Conservation (phyloP, 225 moss, liverwort and hornwort genomes). For the Lunularia cruciata region DNA sequence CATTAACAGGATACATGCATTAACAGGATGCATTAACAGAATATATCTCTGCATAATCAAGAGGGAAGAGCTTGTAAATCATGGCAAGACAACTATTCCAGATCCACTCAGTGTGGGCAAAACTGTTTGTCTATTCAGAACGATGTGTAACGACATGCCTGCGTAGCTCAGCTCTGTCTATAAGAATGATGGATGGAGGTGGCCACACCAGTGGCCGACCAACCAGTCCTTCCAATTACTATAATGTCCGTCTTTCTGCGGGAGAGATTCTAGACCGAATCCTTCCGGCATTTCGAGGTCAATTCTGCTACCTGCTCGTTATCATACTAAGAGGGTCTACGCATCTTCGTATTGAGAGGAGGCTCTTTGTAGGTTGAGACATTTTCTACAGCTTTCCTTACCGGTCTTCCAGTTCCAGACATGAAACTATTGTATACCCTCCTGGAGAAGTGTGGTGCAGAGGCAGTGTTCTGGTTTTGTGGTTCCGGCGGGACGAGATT, state of each 20-base stretch:
- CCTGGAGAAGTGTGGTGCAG: conserved; percentile 40
- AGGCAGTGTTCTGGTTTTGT: neutral
- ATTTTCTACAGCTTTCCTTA: conserved; percentile 37
- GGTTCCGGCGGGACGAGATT: conserved; percentile 16
- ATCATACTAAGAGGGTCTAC: conserved; percentile 28
- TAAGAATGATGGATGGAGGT: conserved; percentile 7
- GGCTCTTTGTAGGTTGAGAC: conserved; percentile 37
- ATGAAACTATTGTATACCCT: conserved; percentile 13
- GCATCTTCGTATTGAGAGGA: conserved; percentile 41
- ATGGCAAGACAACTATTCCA: too few species aligned
- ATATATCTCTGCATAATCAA: too few species aligned
- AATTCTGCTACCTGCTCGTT: neutral
- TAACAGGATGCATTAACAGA: too few species aligned
- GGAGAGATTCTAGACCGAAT: too few species aligned
- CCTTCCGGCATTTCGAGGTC: neutral
- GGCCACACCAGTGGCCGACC: conserved; percentile 16
- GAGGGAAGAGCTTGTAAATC: too few species aligned
- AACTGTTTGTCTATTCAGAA: too few species aligned
- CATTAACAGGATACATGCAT: too few species aligned
- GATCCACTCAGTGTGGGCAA: too few species aligned
- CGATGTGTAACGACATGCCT: too few species aligned
- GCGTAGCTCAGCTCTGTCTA: neutral
- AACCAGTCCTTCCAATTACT: neutral
- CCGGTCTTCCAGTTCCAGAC: conserved; percentile 33
- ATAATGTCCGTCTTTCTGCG: neutral